Percentiles rank a stretch among this genome's conserved stretches.
Conservation (phyloP, 176 grass and related monocot genomes). For the Raddia distichophylla region DNA sequence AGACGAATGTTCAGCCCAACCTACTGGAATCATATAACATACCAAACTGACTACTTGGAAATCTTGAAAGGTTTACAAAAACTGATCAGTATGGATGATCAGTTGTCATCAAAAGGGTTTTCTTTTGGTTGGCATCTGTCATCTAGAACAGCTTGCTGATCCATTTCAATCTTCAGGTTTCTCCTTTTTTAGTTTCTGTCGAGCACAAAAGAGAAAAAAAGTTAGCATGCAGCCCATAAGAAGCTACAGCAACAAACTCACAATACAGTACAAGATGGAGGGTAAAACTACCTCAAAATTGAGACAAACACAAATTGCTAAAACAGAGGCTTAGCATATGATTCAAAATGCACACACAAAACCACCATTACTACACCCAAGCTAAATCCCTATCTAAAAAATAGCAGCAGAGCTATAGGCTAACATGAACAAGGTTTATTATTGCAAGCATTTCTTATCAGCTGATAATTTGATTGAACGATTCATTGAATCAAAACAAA, state of each 20-base stretch:
- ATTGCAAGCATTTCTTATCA: background rate
- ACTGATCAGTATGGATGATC: background rate
- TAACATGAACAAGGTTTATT: background rate
- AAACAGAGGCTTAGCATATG: background rate
- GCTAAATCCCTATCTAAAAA: background rate
- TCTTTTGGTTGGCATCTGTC: constrained; percentile 2
- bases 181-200: constrained; percentile 60
- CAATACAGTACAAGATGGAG: background rate
- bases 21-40: constrained; percentile 9
- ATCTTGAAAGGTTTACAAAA: constrained; percentile 16
- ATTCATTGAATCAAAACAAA: background rate
- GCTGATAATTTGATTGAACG: background rate
- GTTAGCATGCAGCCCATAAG: constrained; percentile 12
- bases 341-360: background rate
- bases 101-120: background rate
- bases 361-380: background rate
- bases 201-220: background rate
- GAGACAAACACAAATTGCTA: background rate
- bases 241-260: background rate
- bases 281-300: background rate
- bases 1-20: constrained; percentile 15
- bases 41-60: background rate
- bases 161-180: constrained; percentile 44
- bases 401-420: background rate
- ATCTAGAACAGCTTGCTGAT: constrained; percentile 8